Percentiles rank a stretch among this genome's conserved stretches.
phyloP scores from a whole-genome alignment of 108 stramenopile genomes.

The Conticribra weissflogii region DNA sequence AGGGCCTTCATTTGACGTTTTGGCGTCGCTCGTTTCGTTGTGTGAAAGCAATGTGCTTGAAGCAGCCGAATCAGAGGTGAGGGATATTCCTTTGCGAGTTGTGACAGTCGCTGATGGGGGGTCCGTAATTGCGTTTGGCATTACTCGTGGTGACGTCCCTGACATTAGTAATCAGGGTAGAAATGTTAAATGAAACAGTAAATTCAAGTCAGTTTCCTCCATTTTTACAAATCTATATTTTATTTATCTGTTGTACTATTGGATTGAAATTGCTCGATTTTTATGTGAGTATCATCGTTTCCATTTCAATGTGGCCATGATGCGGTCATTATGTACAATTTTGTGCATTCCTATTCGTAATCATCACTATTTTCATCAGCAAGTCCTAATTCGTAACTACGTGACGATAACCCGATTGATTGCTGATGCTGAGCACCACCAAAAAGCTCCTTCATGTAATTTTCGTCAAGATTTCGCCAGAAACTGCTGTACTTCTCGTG shows the following conservation, averaged over 20 bases:
- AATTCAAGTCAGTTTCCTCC: not conserved
- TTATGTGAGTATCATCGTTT: too few species aligned
- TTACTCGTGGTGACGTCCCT: slow-evolving; percentile 69
- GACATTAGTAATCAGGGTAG: not conserved
- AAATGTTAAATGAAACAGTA: not conserved
- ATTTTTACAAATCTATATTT: too few species aligned
- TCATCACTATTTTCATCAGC: too few species aligned
- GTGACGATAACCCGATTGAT: slow-evolving; percentile 6
- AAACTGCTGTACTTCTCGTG: slow-evolving; percentile 32
- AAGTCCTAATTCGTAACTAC: too few species aligned
- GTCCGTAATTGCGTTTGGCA: slow-evolving; percentile 77
- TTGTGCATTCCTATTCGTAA: too few species aligned
- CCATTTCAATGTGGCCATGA: too few species aligned
- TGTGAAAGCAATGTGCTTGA: slow-evolving; percentile 28
- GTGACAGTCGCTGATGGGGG: slow-evolving; percentile 79
- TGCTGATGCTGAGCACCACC: slow-evolving; percentile 49
- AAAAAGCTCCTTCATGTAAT: slow-evolving; percentile 66
- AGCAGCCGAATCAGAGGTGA: not conserved
- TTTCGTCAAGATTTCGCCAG: slow-evolving; percentile 70
- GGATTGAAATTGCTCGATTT: too few species aligned
- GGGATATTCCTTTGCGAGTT: slow-evolving; percentile 69
- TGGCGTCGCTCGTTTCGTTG: slow-evolving; percentile 36
- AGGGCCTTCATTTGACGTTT: slow-evolving; percentile 33
- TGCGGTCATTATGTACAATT: too few species aligned
- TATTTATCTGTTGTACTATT: too few species aligned